phyloP scores from a whole-genome alignment of 371 early-diverging fungal species.

The Apophysomyces elegans region DNA sequence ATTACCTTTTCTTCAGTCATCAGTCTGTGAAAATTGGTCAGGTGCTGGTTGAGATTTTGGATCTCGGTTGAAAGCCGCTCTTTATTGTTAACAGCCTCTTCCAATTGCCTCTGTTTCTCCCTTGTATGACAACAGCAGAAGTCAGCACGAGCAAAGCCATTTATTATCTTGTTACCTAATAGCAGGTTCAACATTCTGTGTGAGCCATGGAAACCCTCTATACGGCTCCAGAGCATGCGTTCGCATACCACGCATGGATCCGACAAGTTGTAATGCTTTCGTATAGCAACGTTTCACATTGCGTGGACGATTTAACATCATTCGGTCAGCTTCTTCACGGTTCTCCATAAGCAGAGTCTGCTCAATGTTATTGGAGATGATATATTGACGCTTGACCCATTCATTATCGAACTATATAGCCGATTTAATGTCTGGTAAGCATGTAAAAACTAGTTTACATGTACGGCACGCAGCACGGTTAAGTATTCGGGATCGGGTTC shows the following conservation, averaged over 20 bases:
- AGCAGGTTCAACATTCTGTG: conserved; percentile 41
- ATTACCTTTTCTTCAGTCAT: background rate
- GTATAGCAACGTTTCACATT: conserved; percentile 79
- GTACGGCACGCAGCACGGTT: conserved; percentile 74
- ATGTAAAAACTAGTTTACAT: conserved; percentile 29
- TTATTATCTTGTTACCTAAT: conserved; percentile 34
- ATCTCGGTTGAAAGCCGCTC: background rate
- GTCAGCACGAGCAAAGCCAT: background rate
- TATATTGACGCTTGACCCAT: conserved; percentile 78
- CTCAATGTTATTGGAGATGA: conserved; percentile 78
- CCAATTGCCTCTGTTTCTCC: background rate
- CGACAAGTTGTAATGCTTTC: conserved; percentile 65
- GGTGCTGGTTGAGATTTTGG: no score
- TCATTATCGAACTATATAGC: conserved; percentile 61
- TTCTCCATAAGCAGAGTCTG: conserved; percentile 72
- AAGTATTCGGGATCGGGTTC: conserved; percentile 68
- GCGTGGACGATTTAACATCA: conserved; percentile 68
- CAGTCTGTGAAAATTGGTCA: background rate
- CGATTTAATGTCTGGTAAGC: background rate
- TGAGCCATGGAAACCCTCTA: conserved; percentile 50
- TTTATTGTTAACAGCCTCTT: background rate
- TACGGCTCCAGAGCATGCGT: conserved; percentile 43
- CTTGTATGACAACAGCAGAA: background rate
- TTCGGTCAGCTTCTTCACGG: conserved; percentile 72
- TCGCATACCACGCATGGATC: conserved; percentile 51